Conservation (phyloP, 2,329 filamentous ascomycete genomes). For the Phyllosticta citriasiana region DNA sequence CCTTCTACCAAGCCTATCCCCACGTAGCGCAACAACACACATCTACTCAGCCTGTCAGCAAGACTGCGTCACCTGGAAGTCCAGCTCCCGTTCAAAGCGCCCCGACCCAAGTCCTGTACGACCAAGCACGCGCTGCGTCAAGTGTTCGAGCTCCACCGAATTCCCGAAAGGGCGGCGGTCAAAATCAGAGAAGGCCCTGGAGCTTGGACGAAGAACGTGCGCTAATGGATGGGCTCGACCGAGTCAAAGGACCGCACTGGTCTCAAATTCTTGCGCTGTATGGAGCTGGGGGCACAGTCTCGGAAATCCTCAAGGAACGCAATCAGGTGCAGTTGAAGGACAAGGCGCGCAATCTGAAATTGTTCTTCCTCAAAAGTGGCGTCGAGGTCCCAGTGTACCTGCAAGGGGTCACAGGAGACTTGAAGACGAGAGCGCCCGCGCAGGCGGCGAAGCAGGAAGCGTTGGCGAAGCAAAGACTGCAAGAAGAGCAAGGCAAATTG, state of each 20-base stretch:
- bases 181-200: constrained; percentile 65
- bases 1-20: constrained; percentile 10
- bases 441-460: constrained; percentile 30
- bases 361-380: constrained; percentile 86
- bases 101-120: constrained; percentile 47
- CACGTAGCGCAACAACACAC: constrained; percentile 14
- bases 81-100: constrained; percentile 36
- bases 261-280: constrained; percentile 82
- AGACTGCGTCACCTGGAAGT: constrained; percentile 6
- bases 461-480: constrained; percentile 6
- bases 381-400: constrained; percentile 85
- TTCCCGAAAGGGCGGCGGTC: constrained; percentile 41
- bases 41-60: constrained; percentile 1
- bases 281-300: constrained; percentile 68
- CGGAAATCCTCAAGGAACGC: constrained; percentile 73
- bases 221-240: constrained; percentile 76
- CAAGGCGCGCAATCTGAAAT: constrained; percentile 79
- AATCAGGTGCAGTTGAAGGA: constrained; percentile 91
- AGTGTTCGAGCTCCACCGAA: constrained; percentile 46
- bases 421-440: constrained; percentile 73
- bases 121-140: constrained; percentile 46
- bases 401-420: constrained; percentile 77
- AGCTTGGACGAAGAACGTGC: constrained; percentile 83
- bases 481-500: constrained; percentile 7
- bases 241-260: constrained; percentile 87